Conservation (phyloP, 192 early-diverging fungal genomes). For the Coemansia sp. region DNA sequence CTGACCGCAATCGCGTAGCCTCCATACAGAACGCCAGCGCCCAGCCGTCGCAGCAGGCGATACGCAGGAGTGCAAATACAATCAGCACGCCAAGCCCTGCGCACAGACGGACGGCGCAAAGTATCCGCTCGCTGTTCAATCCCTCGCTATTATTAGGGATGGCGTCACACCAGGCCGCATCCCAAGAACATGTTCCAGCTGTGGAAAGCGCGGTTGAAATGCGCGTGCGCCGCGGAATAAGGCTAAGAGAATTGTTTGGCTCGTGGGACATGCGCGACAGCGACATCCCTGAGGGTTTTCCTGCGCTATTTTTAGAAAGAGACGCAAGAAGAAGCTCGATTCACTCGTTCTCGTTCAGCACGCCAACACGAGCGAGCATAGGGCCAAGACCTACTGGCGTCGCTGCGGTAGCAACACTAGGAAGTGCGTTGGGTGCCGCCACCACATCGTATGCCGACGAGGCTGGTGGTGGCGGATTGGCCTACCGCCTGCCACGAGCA, state of each 20-base stretch:
- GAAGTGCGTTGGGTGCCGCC: conserved; percentile 2
- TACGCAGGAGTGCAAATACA: conserved; percentile 14
- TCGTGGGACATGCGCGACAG: conserved; percentile 21
- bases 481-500: conserved; percentile 23
- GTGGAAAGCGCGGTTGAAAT: conserved; percentile 28
- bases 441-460: conserved; percentile 8
- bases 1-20: background rate
- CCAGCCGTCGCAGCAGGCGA: conserved; percentile 10
- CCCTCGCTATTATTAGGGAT: conserved; percentile 12
- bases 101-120: conserved; percentile 18
- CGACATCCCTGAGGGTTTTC: background rate
- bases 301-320: background rate
- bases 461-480: conserved; percentile 20
- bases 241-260: conserved; percentile 48
- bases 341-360: conserved; percentile 45
- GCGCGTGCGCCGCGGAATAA: conserved; percentile 41
- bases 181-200: background rate
- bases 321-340: conserved; percentile 24
- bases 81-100: conserved; percentile 14
- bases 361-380: conserved; percentile 33
- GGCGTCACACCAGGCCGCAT: background rate
- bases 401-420: background rate
- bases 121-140: conserved; percentile 44
- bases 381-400: conserved; percentile 9
- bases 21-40: background rate